phyloP scores from a whole-genome alignment of 805 yeast species.

The Schwanniomyces sp. region DNA sequence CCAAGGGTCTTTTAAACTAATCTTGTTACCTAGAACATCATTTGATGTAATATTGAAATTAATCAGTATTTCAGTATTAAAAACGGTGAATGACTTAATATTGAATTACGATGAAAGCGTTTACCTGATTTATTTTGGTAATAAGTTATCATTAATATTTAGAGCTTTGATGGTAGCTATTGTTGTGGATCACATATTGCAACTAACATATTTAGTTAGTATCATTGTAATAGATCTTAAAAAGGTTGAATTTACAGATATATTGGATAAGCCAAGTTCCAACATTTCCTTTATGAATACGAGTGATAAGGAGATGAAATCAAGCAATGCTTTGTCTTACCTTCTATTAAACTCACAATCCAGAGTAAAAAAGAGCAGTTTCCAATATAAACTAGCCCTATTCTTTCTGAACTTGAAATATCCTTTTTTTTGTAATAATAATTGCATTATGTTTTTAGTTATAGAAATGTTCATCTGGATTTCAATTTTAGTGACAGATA shows the following conservation, averaged over 20 bases:
- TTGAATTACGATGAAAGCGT: slow-evolving; percentile 12
- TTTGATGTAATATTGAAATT: slow-evolving; percentile 17
- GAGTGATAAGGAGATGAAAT: slow-evolving; percentile 14
- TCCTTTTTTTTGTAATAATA: slow-evolving; percentile 36
- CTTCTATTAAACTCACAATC: slow-evolving; percentile 15
- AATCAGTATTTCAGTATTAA: slow-evolving; percentile 1
- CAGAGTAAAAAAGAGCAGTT: slow-evolving; percentile 16
- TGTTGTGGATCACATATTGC: slow-evolving; percentile 59
- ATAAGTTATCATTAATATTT: slow-evolving; percentile 8
- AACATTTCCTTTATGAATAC: neutral
- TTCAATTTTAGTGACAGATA: slow-evolving; percentile 17
- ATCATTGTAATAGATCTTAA: slow-evolving; percentile 67
- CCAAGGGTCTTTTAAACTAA: slow-evolving; percentile 23
- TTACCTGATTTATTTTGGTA: slow-evolving; percentile 9
- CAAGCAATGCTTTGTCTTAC: slow-evolving; percentile 26
- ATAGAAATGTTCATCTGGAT: slow-evolving; percentile 13
- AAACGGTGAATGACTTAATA: slow-evolving; percentile 7
- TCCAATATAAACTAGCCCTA: slow-evolving; percentile 32
- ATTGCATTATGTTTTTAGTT: slow-evolving; percentile 24
- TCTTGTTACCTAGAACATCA: slow-evolving; percentile 23
- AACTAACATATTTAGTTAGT: slow-evolving; percentile 62
- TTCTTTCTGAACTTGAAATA: slow-evolving; percentile 30
- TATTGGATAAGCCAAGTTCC: slow-evolving; percentile 22
- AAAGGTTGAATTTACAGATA: slow-evolving; percentile 59
- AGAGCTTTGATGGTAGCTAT: slow-evolving; percentile 40